These are phyloP conservation scores for Aspergillus quadricinctus DNA, from an alignment of 2,329 filamentous ascomycete genomes.

Conservation along the genomic window DNA sequence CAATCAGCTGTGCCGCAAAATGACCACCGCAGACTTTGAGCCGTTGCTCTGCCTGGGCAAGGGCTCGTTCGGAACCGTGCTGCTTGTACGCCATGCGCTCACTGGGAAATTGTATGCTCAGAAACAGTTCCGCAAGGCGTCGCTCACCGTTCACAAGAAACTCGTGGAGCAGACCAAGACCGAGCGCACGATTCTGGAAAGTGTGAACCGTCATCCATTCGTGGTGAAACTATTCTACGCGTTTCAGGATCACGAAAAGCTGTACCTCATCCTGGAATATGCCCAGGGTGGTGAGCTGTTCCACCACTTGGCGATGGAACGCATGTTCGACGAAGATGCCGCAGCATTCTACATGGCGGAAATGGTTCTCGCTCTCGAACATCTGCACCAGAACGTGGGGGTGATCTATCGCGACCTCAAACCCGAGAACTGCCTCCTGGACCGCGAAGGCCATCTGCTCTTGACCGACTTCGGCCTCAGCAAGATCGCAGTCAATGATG, in stretches of 20 bases:
- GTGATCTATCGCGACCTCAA: slow-evolving; percentile 97
- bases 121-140: slow-evolving; percentile 98
- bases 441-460: slow-evolving; percentile 84
- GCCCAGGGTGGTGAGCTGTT: slow-evolving; percentile 96
- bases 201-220: slow-evolving; percentile 92
- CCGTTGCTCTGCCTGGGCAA: slow-evolving; percentile 89
- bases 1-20: slow-evolving; percentile 65
- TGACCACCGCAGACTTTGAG: slow-evolving; percentile 87
- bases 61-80: slow-evolving; percentile 90
- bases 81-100: slow-evolving; percentile 82
- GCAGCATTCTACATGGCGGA: slow-evolving; percentile 98
- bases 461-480: slow-evolving; percentile 95
- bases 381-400: slow-evolving; percentile 85
- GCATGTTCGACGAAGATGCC: slow-evolving; percentile 87
- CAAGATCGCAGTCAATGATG: slow-evolving; percentile 78
- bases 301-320: slow-evolving; percentile 86
- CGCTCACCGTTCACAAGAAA: slow-evolving; percentile 89
- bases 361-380: slow-evolving; percentile 89
- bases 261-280: slow-evolving; percentile 96
- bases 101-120: slow-evolving; percentile 92
- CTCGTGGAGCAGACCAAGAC: slow-evolving; percentile 97
- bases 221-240: slow-evolving; percentile 98
- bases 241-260: slow-evolving; percentile 95
- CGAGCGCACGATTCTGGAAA: slow-evolving; percentile 90
- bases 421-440: slow-evolving; percentile 93